Conservation (phyloP, 192 early-diverging fungal genomes). For the Cladochytrium replicatum region DNA sequence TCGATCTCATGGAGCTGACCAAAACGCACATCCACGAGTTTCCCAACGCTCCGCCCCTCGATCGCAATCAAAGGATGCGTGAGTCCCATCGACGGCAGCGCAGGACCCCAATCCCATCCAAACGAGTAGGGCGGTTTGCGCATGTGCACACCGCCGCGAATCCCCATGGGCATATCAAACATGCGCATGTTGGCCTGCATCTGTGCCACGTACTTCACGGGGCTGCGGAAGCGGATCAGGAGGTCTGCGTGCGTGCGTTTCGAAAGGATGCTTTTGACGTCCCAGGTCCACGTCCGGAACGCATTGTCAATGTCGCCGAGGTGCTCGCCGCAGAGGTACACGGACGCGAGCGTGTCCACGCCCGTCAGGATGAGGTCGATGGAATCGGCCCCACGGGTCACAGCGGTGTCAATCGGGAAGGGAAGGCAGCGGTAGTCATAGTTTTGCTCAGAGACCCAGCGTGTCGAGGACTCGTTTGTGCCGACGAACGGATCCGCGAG, state of each 20-base stretch:
- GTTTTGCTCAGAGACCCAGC: no score
- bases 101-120: conserved; percentile 39
- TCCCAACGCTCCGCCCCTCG: no score
- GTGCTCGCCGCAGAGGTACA: conserved; percentile 26
- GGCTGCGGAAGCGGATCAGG: conserved; percentile 22
- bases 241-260: no score
- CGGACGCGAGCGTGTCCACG: conserved; percentile 34
- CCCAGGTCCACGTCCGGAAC: conserved; percentile 26
- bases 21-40: no score
- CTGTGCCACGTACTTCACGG: conserved; percentile 12
- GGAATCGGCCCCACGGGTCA: conserved; percentile 4
- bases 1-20: conserved; percentile 16
- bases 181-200: conserved; percentile 5
- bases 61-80: no score
- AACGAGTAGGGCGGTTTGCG: conserved; percentile 30
- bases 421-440: no score
- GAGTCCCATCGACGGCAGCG: no score
- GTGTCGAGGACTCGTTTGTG: background rate
- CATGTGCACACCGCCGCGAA: conserved; percentile 22
- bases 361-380: conserved; percentile 29
- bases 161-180: conserved; percentile 19
- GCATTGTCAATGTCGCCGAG: conserved; percentile 35
- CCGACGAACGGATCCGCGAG: conserved; percentile 12
- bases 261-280: conserved; percentile 16
- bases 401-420: no score